Base-by-base conservation (phyloP, 2,329 filamentous ascomycete species). In the Penicillium psychrosexuale region DNA sequence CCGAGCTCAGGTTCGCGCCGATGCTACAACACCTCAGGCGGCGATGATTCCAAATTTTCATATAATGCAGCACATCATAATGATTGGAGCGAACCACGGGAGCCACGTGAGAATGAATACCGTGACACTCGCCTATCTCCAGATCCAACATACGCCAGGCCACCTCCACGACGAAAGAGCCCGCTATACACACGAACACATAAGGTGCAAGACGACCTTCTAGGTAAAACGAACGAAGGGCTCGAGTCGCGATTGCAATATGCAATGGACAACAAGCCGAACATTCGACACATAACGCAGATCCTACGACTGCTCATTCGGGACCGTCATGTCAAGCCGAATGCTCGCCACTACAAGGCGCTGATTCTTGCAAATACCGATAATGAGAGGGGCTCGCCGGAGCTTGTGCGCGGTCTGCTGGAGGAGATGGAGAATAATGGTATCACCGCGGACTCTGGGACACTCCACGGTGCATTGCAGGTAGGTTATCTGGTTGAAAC, bases 391-490 rank as follows among this genome's bases (percentile, higher is more conserved):
- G 92, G 91, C 8, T 91, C 88, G 5, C 85, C 86, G 2, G 78
- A 79, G 28, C 82, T 83, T 44, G 82, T 93, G 24, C 70, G 74
- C 33, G 76, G 74, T 19, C 75, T 96, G n/a, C 74, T 96, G 24
- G 75, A 82, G 22, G 90, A 96, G 65, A 89, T 97, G 85, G 78
- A 80, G 40, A 69, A 74, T 1, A 77, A 80, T 39, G 80, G 78
- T 0, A 77, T 97, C 42, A 75, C 82, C 39, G 79, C 84, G 8
- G 89, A 91, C 61, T 80, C 81, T 0, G 78, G 79, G 3, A 80
- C 89, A 2, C 93, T 90, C 65, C 86, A 92, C 70, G 84, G 84
- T 58, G 84, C 87, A 2, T 75, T 97, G 37, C 84, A 85, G 71
- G 85, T 88, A 68, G 27, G 75, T 40, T 24, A 44, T 45, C 6